Evolutionary conservation across 805 yeast species (phyloP), one percentile per base, ranked within the genome.

Genomic region (Zygoascus ofunaensis): DNA sequence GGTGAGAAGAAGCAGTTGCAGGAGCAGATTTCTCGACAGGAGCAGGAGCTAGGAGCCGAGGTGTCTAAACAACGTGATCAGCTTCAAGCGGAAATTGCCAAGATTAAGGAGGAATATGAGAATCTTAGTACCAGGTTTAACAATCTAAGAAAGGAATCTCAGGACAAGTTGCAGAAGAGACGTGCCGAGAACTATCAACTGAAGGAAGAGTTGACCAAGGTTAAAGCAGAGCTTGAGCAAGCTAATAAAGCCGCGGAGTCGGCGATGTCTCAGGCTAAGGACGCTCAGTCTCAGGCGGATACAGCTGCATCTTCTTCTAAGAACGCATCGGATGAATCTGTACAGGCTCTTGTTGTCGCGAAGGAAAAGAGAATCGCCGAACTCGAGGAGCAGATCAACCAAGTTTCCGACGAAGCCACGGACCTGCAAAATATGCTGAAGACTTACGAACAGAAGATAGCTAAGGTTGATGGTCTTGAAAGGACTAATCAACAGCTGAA

Each of bases 301-400:
- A 36, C n/a, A 14, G 23, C 21, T 12, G 36, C 36, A 7, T 19
- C 24, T 4, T 7, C 24, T 18, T 5, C 39, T 10, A 32, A 24
- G 20, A 20, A 38, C 10, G 26, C 23, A 2, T 15, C 10, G 22
- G 32, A 24, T 20, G 41, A 33, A 34, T 20, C 33, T 34, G 4
- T 15, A 14, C 35, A 34, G 36, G 20, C 45, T 33, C n/a, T 60
- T 51, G 37, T 47, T 49, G n/a, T 8, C 18, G 47, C 39, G 4
- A 58, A 53, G 39, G 52, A 52, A 42, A 54, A 43, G 36, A 52
- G 58, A n/a, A 52, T 54, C 19, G 55, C 54, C 30, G 58, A 60
- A n/a, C 60, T 60, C 33, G 65, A 64, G 19, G 53, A 43, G 17
- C 62, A 61, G 41, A 49, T 48, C 43, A 55, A 57, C 22, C 52